phyloP scores from a whole-genome alignment of 495 filamentous ascomycete genomes.

The Penicillium nucicola region DNA sequence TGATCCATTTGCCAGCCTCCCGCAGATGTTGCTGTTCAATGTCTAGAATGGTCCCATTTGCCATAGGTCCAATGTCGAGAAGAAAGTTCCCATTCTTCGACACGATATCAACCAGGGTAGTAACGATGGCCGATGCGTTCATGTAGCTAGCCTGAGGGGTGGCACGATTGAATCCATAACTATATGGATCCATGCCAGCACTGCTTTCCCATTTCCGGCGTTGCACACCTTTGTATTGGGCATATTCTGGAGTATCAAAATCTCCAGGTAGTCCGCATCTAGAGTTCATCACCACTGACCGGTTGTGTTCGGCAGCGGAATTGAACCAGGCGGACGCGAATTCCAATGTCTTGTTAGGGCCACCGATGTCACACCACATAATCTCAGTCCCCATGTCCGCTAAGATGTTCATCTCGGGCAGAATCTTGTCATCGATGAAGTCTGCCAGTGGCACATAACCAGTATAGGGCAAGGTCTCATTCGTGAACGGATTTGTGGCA shows the following conservation, averaged over 20 bases:
- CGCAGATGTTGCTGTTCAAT: conserved; percentile 43
- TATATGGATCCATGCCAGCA: conserved; percentile 53
- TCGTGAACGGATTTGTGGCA: conserved; percentile 50
- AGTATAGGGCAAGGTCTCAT: conserved; percentile 43
- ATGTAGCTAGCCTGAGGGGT: conserved; percentile 46
- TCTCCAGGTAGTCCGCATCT: conserved; percentile 51
- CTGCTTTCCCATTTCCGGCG: conserved; percentile 54
- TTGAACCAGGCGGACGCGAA: conserved; percentile 52
- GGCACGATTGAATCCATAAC: conserved; percentile 54
- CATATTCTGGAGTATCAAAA: conserved; percentile 54
- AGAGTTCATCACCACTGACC: conserved; percentile 49
- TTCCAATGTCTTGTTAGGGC: conserved; percentile 43
- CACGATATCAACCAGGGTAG: conserved; percentile 48
- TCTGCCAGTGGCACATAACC: conserved; percentile 43
- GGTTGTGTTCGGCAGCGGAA: conserved; percentile 25
- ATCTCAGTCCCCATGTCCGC: conserved; percentile 50
- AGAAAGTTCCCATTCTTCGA: conserved; percentile 57
- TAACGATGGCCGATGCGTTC: conserved; percentile 45
- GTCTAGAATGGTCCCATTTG: conserved; percentile 50
- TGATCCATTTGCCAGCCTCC: conserved; percentile 50
- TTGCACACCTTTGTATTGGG: conserved; percentile 43
- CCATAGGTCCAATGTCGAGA: conserved; percentile 51
- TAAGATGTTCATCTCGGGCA: conserved; percentile 50
- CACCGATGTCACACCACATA: conserved; percentile 57
- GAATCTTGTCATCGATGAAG: conserved; percentile 47